A percentile compares a stretch with the other conserved stretches of the same genome.
Evolutionary conservation across 1,139 yeast genomes (phyloP).

Genomic region (Trichomonascaceae sp.): DNA sequence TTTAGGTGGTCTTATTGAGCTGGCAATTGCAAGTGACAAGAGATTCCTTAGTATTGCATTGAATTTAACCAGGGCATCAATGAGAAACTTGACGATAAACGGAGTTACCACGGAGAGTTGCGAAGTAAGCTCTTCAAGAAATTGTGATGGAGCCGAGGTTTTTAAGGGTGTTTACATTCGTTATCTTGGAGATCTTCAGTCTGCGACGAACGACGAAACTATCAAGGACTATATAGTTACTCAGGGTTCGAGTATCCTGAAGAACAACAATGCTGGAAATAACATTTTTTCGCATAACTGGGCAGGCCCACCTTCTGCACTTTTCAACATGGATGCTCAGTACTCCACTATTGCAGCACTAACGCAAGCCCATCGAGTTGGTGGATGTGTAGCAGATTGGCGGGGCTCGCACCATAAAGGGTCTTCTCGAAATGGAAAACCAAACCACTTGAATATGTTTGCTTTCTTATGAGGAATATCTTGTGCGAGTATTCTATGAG

Average conservation of each 20-base stretch:
- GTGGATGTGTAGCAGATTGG: background rate
- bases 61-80: constrained; percentile 13
- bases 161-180: constrained; percentile 20
- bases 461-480: background rate
- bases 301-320: constrained; percentile 4
- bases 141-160: constrained; percentile 18
- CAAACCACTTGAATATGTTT: background rate
- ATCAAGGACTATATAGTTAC: constrained; percentile 1
- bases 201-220: background rate
- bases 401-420: background rate
- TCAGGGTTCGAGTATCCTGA: background rate
- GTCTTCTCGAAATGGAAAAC: background rate
- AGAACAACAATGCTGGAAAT: constrained; percentile 1
- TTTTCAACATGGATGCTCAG: background rate
- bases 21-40: constrained; percentile 6
- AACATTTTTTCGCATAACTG: constrained; percentile 1
- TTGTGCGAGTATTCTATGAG: background rate
- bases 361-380: constrained; percentile 1
- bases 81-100: constrained; percentile 10
- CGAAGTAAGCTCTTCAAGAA: constrained; percentile 10
- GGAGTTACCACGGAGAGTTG: constrained; percentile 18
- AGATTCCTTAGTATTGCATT: constrained; percentile 12
- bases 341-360: constrained; percentile 1
- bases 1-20: constrained; percentile 18
- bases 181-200: constrained; percentile 14